A percentile compares a stretch with the other conserved stretches of the same genome.
Conservation (phyloP, 2,329 filamentous ascomycete genomes). For the Pseudocercospora fijiensis region DNA sequence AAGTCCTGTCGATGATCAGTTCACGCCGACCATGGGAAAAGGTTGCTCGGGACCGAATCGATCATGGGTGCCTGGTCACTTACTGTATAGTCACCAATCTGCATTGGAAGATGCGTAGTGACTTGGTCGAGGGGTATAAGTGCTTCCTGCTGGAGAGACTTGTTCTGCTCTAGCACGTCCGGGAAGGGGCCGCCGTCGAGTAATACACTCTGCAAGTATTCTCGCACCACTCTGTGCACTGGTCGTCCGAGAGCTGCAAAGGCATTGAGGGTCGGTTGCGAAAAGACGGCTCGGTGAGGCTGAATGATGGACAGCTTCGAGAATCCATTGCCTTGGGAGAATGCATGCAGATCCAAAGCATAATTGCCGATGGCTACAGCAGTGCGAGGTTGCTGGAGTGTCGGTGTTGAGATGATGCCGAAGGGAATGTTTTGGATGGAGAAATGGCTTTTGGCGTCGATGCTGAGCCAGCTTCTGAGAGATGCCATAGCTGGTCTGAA, state of each 20-base stretch:
- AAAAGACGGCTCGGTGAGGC: conserved; percentile 62
- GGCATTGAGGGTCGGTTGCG: conserved; percentile 64
- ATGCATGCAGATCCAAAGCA: conserved; percentile 66
- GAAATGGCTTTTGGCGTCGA: conserved; percentile 64
- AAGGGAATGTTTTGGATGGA: conserved; percentile 80
- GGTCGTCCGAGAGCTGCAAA: conserved; percentile 71
- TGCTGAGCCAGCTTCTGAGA: conserved; percentile 57
- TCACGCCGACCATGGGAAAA: neutral
- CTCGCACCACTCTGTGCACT: conserved; percentile 66
- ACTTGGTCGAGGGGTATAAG: conserved; percentile 61
- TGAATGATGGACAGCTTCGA: conserved; percentile 57
- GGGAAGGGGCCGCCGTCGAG: conserved; percentile 59
- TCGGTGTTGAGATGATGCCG: conserved; percentile 69
- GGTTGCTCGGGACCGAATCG: neutral
- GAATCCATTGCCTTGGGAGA: conserved; percentile 61
- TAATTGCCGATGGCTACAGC: conserved; percentile 72
- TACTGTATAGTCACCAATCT: conserved; percentile 68
- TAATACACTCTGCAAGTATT: conserved; percentile 67
- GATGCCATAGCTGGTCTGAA: conserved; percentile 32
- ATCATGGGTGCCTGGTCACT: conserved; percentile 1
- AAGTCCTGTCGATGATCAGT: conserved; percentile 62
- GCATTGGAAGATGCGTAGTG: conserved; percentile 69
- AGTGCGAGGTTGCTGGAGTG: conserved; percentile 58
- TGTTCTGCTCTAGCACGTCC: conserved; percentile 63
- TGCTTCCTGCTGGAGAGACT: conserved; percentile 55